phyloP scores from a whole-genome alignment of 345 rosid genomes.

The Theobroma cacao region DNA sequence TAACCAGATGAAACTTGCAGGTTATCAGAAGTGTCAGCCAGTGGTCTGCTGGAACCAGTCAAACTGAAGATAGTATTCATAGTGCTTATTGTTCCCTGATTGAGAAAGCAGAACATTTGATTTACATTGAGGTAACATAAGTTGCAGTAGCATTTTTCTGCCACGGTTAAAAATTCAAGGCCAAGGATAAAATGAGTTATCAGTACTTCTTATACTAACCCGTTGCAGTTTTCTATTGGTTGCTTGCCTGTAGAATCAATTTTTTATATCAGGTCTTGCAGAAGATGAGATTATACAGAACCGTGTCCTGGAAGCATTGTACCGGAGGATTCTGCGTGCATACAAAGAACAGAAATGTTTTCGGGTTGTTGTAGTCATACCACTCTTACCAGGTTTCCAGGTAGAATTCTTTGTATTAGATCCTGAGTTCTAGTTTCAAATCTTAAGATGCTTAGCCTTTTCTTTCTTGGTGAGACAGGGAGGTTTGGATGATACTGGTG shows the following conservation, averaged over 20 bases:
- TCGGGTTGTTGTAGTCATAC: conserved; percentile 72
- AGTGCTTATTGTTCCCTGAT: conserved; percentile 75
- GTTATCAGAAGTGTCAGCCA: conserved; percentile 84
- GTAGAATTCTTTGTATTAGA: conserved; percentile 25
- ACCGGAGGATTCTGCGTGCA: conserved; percentile 68
- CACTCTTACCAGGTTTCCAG: conserved; percentile 96
- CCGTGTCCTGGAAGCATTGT: conserved; percentile 69
- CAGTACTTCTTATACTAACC: conserved; percentile 12
- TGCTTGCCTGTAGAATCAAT: conserved; percentile 69
- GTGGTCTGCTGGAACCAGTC: conserved; percentile 93
- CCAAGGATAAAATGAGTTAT: neutral
- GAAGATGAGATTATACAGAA: conserved; percentile 77
- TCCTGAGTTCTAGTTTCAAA: neutral
- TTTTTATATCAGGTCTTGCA: conserved; percentile 83
- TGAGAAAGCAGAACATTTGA: conserved; percentile 74
- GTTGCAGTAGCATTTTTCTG: neutral
- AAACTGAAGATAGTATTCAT: conserved; percentile 90
- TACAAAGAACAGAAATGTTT: conserved; percentile 65
- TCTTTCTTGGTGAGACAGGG: conserved; percentile 46
- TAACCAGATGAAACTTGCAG: conserved; percentile 25
- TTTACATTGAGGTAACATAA: conserved; percentile 80
- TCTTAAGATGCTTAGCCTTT: neutral
- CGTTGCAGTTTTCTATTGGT: neutral
- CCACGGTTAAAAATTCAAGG: neutral
- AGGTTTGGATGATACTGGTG: conserved; percentile 84